A percentile compares a stretch with the other conserved stretches of the same genome.
phyloP scores from a whole-genome alignment of 169 alveolate genomes.

The Eimeria falciformis region DNA sequence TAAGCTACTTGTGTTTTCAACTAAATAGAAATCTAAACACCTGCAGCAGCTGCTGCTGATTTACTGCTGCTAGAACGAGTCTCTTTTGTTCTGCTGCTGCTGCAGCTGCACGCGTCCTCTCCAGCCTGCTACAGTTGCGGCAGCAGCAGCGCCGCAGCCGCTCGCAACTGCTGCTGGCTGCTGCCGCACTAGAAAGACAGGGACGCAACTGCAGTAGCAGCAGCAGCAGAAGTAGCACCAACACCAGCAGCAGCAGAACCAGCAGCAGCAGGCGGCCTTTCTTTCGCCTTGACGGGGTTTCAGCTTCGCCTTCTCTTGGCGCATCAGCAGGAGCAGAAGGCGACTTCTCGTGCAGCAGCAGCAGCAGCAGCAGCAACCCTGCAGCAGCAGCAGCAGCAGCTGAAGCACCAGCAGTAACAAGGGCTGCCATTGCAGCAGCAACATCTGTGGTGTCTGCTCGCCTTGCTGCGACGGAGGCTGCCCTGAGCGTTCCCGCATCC shows the following conservation, averaged over 20 bases:
- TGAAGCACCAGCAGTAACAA: background rate
- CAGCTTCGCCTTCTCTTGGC: too few species aligned
- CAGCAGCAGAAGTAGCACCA: background rate
- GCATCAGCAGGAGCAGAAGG: too few species aligned
- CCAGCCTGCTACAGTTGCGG: background rate
- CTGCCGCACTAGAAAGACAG: background rate
- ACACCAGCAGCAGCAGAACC: too few species aligned
- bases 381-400: background rate
- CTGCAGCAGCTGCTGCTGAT: background rate
- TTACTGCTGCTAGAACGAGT: background rate
- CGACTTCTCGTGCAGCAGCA: too few species aligned
- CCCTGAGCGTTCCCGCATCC: background rate
- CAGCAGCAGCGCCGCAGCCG: conserved; percentile 27
- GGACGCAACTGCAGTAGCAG: conserved; percentile 8
- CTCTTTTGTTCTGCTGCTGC: background rate
- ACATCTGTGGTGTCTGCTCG: too few species aligned
- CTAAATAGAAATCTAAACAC: background rate
- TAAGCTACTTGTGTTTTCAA: background rate
- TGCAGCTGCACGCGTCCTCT: background rate
- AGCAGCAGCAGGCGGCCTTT: too few species aligned
- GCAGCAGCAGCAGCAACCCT: conserved; percentile 22
- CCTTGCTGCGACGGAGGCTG: background rate
- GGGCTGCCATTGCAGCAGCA: background rate
- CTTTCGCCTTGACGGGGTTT: too few species aligned
- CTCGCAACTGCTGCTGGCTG: background rate